These are phyloP conservation scores for Kodamaea sagamina DNA, from an alignment of 805 yeast genomes.

Conservation along the genomic window DNA sequence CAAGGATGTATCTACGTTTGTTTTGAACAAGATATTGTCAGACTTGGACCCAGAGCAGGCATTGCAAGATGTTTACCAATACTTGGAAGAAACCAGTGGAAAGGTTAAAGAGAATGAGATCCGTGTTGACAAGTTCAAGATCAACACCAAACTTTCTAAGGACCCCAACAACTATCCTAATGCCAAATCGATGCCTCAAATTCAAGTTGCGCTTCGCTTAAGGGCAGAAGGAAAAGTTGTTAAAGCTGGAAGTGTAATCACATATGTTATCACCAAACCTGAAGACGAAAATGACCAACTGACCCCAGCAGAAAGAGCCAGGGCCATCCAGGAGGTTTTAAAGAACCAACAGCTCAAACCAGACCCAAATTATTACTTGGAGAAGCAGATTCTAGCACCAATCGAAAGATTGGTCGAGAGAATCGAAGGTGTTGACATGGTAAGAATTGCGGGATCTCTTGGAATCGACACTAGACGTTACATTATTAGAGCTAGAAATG, in stretches of 20 bases:
- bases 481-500: conserved; percentile 44
- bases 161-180: conserved; percentile 84
- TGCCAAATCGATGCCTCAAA: conserved; percentile 75
- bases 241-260: conserved; percentile 86
- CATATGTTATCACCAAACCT: conserved; percentile 69
- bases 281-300: conserved; percentile 33
- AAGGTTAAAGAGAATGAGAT: conserved; percentile 63
- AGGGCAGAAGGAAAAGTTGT: conserved; percentile 82
- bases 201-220: conserved; percentile 84
- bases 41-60: conserved; percentile 79
- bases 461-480: conserved; percentile 76
- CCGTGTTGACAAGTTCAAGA: conserved; percentile 67
- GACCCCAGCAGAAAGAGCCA: conserved; percentile 76
- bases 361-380: conserved; percentile 78
- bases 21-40: conserved; percentile 68
- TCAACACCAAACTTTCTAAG: conserved; percentile 86
- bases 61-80: conserved; percentile 66
- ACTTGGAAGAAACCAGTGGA: conserved; percentile 59
- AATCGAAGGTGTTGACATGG: conserved; percentile 83
- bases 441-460: conserved; percentile 71
- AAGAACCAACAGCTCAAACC: conserved; percentile 55
- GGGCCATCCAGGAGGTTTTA: conserved; percentile 74
- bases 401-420: conserved; percentile 82
- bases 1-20: conserved; percentile 79
- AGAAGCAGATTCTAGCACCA: conserved; percentile 88